phyloP scores from a whole-genome alignment of 2,329 filamentous ascomycete genomes.

The Diaporthe destruens region DNA sequence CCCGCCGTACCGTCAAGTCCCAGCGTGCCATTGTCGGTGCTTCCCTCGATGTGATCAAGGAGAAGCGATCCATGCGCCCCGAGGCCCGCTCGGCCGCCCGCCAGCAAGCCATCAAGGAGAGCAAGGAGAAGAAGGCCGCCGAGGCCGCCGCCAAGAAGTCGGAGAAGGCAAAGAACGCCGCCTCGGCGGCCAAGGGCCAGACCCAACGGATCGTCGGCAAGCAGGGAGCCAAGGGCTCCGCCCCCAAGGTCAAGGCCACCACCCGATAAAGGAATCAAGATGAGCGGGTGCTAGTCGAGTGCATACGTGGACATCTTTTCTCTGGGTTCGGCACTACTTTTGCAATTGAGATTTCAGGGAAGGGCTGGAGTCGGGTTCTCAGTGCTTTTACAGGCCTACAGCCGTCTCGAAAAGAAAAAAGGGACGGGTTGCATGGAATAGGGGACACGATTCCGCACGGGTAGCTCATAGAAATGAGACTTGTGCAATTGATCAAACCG shows the following conservation, averaged over 20 bases:
- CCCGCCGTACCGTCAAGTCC: constrained; percentile 96
- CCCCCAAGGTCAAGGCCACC: constrained; percentile 85
- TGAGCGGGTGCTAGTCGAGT: constrained; percentile 39
- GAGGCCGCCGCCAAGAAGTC: constrained; percentile 95
- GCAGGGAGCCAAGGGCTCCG: constrained; percentile 94
- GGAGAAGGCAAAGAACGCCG: constrained; percentile 96
- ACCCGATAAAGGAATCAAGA: constrained; percentile 75
- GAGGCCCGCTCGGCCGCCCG: constrained; percentile 95
- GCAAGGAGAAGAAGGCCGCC: constrained; percentile 97
- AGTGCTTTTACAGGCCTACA: constrained; percentile 42
- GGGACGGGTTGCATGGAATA: constrained; percentile 49
- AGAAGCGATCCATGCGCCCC: constrained; percentile 93
- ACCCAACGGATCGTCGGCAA: constrained; percentile 88
- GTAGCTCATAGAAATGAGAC: constrained; percentile 50
- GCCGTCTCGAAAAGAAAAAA: constrained; percentile 39
- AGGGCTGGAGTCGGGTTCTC: constrained; percentile 43
- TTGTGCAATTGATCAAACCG: constrained; percentile 47
- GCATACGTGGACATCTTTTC: constrained; percentile 35
- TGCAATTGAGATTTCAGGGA: constrained; percentile 42
- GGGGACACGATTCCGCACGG: constrained; percentile 47
- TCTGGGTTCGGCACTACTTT: constrained; percentile 29
- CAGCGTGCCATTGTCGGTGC: constrained; percentile 99
- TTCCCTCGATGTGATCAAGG: constrained; percentile 99
- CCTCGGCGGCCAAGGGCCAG: constrained; percentile 80
- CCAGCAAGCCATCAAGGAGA: constrained; percentile 91